Percentiles rank a stretch among this genome's conserved stretches.
These are phyloP conservation scores for Carex sylvatica DNA, from an alignment of 202 grass and related monocot genomes.

Conservation along the genomic window DNA sequence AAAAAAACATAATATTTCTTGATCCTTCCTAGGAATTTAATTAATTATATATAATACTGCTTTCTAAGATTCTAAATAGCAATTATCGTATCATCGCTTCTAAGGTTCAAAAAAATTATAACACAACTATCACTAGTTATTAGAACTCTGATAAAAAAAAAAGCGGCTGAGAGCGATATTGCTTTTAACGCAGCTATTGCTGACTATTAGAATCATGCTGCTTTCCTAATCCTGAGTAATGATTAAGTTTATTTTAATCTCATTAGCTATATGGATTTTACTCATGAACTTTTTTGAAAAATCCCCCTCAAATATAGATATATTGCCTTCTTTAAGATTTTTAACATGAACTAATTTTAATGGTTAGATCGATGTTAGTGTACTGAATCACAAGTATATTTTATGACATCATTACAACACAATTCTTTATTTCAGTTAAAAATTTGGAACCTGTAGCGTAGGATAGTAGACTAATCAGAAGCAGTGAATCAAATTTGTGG, in stretches of 20 bases:
- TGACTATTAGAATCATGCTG: too few relatives aligned
- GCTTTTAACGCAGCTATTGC: too few relatives aligned
- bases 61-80: background rate
- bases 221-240: background rate
- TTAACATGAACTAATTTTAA: background rate
- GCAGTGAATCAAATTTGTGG: slow-evolving; percentile 16
- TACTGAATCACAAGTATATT: background rate
- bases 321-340: too few relatives aligned
- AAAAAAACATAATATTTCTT: background rate
- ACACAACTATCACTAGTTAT: too few relatives aligned
- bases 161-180: too few relatives aligned
- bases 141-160: too few relatives aligned
- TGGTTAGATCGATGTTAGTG: background rate
- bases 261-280: background rate
- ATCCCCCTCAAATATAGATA: too few relatives aligned
- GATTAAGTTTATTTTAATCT: background rate
- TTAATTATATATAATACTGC: background rate
- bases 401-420: background rate
- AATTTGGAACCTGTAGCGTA: background rate
- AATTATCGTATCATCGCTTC: too few relatives aligned
- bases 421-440: background rate
- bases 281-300: background rate
- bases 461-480: background rate
- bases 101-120: too few relatives aligned
- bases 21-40: background rate